Percentiles rank a stretch among this genome's conserved stretches.
Conservation (phyloP, 176 grass and related monocot genomes). For the Ensete glaucum region DNA sequence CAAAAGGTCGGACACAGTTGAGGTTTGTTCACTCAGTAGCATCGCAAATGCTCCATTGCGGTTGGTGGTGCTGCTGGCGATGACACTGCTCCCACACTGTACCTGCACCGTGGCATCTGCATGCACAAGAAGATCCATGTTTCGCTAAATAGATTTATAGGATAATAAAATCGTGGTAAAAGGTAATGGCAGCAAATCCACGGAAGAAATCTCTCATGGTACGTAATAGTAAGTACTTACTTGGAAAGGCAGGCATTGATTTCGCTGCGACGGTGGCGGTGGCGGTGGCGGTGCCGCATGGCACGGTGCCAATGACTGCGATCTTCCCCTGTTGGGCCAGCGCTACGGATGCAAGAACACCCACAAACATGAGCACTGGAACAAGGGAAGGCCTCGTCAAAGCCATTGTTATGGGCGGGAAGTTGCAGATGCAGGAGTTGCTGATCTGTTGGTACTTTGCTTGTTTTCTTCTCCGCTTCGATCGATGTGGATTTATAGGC, state of each 20-base stretch:
- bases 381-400: slow-evolving; percentile 17
- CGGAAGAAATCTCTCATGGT: neutral
- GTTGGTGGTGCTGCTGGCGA: slow-evolving; percentile 30
- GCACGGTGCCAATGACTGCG: slow-evolving; percentile 42
- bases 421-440: neutral
- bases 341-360: slow-evolving; percentile 3
- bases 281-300: slow-evolving; percentile 28
- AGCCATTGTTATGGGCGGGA: slow-evolving; percentile 26
- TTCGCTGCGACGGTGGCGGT: neutral
- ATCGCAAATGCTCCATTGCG: slow-evolving; percentile 28
- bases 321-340: slow-evolving; percentile 19
- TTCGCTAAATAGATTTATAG: neutral
- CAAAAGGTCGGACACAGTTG: no score
- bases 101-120: slow-evolving; percentile 43
- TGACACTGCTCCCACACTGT: slow-evolving; percentile 20
- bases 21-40: no score
- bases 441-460: no score
- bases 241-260: slow-evolving; percentile 27
- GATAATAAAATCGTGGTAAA: neutral
- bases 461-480: no score
- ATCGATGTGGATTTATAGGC: no score
- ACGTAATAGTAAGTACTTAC: slow-evolving; percentile 11
- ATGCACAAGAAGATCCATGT: neutral
- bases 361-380: slow-evolving; percentile 2
- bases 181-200: no score